Base-by-base conservation (phyloP, 768 basidiomycete species). In the Hygrophoropsis aurantiaca region DNA sequence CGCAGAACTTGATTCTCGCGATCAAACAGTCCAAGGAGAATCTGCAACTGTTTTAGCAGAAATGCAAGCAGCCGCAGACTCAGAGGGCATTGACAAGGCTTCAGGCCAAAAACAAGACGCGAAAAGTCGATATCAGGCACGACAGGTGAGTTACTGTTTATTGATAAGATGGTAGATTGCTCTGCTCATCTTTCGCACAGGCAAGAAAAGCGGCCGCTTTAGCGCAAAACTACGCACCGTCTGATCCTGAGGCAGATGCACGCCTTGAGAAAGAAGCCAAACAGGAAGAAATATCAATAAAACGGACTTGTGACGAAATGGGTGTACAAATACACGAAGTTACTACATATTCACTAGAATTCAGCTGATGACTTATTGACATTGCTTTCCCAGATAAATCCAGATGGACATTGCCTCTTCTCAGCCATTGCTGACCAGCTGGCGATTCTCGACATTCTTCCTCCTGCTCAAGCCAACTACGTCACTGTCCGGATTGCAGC, bases 341-440 rank as follows among this genome's bases (percentile, higher is more conserved):
- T 47, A 45, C 70, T 56, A 38, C 40, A 25, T 7, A n/a, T 23
- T 42, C 7, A 6, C 40, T 27, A 35, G 43, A 10, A 16, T 16
- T 19, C 50, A 33, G 32, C 39, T 44, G 9, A 8, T 43, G 36
- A 35, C 20, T 23, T 27, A 36, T 34, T 19, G 16, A 20, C 18
- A n/a, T 34, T 38, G 37, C 20, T 27, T 30, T 35, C 26, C n/a
- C 55, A 97, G 93, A 86, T 97, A 56, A 84, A 84, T 49, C 92
- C 95, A 15, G 95, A 98, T 58, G 95, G 95, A 0, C 94, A 98
- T 58, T 98, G 95, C 70, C 82, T 98, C 24, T 99, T 87, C 71
- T 88, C 92, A 39, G 91, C 95, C 9, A 74, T 98, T 20, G 95
- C 91, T 20, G 93, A 98, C 66, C 95, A 99, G 63, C 81, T 97